Conservation (phyloP, 2,329 filamentous ascomycete genomes). For the Tolypocladium ovalisporum region DNA sequence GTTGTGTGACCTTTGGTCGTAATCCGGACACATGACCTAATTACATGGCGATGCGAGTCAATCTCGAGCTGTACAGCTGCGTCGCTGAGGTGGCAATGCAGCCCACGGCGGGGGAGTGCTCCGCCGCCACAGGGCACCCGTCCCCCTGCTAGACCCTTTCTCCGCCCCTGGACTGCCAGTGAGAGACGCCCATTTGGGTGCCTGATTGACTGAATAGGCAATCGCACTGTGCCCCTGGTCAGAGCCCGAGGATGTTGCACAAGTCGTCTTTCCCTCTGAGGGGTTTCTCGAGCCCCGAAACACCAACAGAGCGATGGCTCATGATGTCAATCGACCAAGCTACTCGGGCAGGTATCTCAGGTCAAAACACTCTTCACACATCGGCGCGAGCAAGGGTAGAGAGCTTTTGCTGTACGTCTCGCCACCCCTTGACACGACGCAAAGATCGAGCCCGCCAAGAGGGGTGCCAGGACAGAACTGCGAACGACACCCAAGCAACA, state of each 20-base stretch:
- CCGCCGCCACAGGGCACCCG: neutral
- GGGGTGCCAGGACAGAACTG: neutral
- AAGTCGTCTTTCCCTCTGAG: too few relatives aligned
- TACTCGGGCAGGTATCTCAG: neutral
- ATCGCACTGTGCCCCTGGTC: neutral
- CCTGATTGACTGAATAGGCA: neutral
- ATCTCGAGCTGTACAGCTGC: neutral
- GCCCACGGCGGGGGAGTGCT: neutral
- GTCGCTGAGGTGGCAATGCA: too few relatives aligned
- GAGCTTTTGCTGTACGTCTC: neutral
- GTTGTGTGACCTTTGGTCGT: neutral
- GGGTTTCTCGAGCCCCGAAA: neutral
- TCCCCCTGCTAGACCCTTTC: neutral
- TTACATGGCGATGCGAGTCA: neutral
- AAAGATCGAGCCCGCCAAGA: neutral
- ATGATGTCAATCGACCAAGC: neutral
- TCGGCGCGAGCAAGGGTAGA: neutral
- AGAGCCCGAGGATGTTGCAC: too few relatives aligned
- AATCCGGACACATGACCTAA: neutral
- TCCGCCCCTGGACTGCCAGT: neutral
- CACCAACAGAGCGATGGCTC: neutral
- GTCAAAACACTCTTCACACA: neutral
- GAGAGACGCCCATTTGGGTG: neutral
- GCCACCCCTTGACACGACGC: neutral
- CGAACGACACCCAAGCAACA: neutral